These are phyloP conservation scores for Turnera subulata DNA, from an alignment of 345 rosid genomes.

Conservation along the genomic window DNA sequence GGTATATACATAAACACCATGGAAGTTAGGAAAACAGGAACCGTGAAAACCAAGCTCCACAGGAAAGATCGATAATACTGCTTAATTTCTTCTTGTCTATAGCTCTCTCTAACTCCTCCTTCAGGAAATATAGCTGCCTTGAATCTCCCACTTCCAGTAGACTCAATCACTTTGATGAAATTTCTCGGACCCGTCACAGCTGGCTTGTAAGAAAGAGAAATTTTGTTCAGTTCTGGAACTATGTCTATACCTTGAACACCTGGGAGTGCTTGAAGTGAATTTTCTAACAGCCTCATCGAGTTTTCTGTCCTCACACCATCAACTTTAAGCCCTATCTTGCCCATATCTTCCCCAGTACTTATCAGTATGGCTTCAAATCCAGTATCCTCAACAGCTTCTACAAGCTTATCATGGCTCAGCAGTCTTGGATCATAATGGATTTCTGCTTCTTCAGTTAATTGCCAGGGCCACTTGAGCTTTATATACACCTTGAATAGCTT, in stretches of 20 bases:
- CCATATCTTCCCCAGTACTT: conserved; percentile 64
- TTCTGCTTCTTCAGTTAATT: conserved; percentile 87
- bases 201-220: conserved; percentile 62
- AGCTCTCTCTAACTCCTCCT: conserved; percentile 55
- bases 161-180: conserved; percentile 69
- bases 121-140: conserved; percentile 65
- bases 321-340: conserved; percentile 64
- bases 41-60: conserved; percentile 86
- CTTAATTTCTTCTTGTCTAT: conserved; percentile 57
- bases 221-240: conserved; percentile 27
- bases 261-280: conserved; percentile 79
- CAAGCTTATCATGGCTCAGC: conserved; percentile 33
- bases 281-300: conserved; percentile 47
- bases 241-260: conserved; percentile 51
- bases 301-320: conserved; percentile 52
- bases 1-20: conserved; percentile 88
- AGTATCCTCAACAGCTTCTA: conserved; percentile 47
- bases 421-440: conserved; percentile 58
- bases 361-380: conserved; percentile 75
- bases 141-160: conserved; percentile 64
- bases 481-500: conserved; percentile 55
- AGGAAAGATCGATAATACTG: conserved; percentile 57
- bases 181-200: conserved; percentile 76
- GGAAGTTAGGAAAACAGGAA: conserved; percentile 74
- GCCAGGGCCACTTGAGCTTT: conserved; percentile 82